Base-by-base conservation (phyloP, 176 grass and related monocot species). In the Juncus effusus region DNA sequence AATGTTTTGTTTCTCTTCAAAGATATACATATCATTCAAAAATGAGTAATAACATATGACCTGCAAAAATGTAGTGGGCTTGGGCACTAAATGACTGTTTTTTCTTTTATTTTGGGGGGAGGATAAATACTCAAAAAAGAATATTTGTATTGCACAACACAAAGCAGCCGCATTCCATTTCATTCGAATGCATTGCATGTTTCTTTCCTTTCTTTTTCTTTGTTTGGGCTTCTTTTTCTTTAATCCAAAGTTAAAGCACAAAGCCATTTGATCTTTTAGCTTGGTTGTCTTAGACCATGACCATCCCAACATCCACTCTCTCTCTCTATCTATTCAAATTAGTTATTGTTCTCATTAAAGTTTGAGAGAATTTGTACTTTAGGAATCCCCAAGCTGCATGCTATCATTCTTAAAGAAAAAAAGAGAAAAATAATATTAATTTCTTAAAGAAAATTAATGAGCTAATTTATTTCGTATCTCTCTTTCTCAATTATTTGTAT, bases 181-280 rank as follows among this genome's bases (percentile, higher is more conserved):
- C 57, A 80, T 28, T 72, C 8, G 44, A 45, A 64, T 77, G 61
- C 44, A 67, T 6, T 47, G 61, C 37, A 67, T 60, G 28, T 41
- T 36, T 56, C 51, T 67, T 78, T 60, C 64, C 66, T 70, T 80
- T 61, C 0, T 63, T 16, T 55, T 73, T 77, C 3, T 44, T 78
- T 74, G 65, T 42, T 63, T 70, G 12, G 19, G 10, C 39, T 47
- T 64, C 51, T 82, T 82, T 82, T 65, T 53, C 82, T 77, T 85
- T 76, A 56, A 14, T 53, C 3, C 70, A 82, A 85, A 90, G 75
- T 73, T 81, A 81, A 89, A 85, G 65, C 53, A 63, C 59, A 76
- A 81, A 78, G 60, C 65, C 74, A 63, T 62, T 45, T 54, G 52
- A 45, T 36, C 38, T 79, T 69, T 79, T 69, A 63, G 59, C 42